phyloP scores from a whole-genome alignment of 2,329 filamentous ascomycete genomes.

The Huntiella decipiens region DNA sequence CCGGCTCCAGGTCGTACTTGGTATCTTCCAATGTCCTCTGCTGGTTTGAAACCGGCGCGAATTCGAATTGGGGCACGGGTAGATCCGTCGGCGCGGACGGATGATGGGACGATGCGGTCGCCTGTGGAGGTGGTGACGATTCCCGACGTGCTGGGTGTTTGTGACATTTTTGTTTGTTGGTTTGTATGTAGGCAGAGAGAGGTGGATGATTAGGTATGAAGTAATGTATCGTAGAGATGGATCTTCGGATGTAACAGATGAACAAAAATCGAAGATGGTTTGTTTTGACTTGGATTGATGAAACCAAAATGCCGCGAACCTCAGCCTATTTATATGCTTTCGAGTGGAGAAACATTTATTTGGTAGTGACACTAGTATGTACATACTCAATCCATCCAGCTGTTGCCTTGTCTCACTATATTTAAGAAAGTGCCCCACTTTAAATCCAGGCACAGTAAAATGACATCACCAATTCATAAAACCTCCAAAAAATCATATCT shows the following conservation, averaged over 20 bases:
- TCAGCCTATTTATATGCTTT: too few species aligned
- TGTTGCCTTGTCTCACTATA: too few species aligned
- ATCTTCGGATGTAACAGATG: too few species aligned
- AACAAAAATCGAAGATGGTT: too few species aligned
- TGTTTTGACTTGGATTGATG: too few species aligned
- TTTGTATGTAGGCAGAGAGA: neutral
- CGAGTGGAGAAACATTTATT: too few species aligned
- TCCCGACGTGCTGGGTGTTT: conserved; percentile 27
- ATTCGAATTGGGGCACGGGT: conserved; percentile 91
- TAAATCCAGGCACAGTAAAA: too few species aligned
- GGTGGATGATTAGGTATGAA: conserved; percentile 9
- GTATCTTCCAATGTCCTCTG: conserved; percentile 91
- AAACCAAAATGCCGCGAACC: too few species aligned
- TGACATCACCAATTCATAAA: neutral
- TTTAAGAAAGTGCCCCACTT: too few species aligned
- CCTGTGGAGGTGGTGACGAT: conserved; percentile 64
- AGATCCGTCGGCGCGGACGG: conserved; percentile 67
- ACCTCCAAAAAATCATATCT: neutral
- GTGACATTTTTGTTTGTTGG: neutral
- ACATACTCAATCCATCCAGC: too few species aligned
- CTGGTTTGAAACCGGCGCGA: conserved; percentile 77
- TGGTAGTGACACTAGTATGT: too few species aligned
- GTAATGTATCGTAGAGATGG: neutral
- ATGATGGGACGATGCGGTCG: conserved; percentile 76
- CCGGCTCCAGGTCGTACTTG: conserved; percentile 77